Conservation (phyloP, 2,329 filamentous ascomycete species). For the Apiospora kogelbergensis region DNA sequence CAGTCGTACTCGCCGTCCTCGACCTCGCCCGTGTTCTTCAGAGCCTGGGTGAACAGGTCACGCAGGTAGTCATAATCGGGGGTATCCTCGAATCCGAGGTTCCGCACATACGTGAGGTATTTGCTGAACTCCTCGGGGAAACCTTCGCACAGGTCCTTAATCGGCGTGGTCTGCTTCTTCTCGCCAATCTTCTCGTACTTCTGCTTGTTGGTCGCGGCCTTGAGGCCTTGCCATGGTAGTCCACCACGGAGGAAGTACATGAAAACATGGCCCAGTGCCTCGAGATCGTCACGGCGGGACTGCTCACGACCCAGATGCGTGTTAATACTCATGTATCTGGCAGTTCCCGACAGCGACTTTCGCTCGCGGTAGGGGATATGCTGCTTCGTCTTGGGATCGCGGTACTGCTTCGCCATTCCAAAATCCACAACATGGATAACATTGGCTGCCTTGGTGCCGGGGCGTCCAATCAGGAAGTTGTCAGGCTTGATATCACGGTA, state of each 20-base stretch:
- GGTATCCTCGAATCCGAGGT: slow-evolving; percentile 96
- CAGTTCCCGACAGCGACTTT: slow-evolving; percentile 94
- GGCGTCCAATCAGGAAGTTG: slow-evolving; percentile 96
- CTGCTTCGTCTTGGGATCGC: slow-evolving; percentile 98
- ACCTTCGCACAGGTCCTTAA: slow-evolving; percentile 95
- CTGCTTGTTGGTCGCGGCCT: slow-evolving; percentile 81
- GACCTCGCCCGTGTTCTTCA: slow-evolving; percentile 91
- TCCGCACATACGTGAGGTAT: slow-evolving; percentile 95
- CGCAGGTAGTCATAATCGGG: slow-evolving; percentile 98
- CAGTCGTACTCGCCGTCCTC: slow-evolving; percentile 99
- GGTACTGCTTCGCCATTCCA: slow-evolving; percentile 99
- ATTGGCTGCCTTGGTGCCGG: slow-evolving; percentile 90
- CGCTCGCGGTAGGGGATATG: slow-evolving; percentile 97
- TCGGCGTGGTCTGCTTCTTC: slow-evolving; percentile 97
- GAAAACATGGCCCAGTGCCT: slow-evolving; percentile 77
- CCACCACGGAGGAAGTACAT: slow-evolving; percentile 74
- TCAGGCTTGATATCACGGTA: slow-evolving; percentile 99
- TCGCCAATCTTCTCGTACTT: slow-evolving; percentile 99
- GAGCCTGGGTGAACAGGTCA: slow-evolving; percentile 91
- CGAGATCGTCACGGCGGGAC: slow-evolving; percentile 91
- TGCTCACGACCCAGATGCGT: slow-evolving; percentile 96
- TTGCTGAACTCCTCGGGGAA: slow-evolving; percentile 98
- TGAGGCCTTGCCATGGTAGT: slow-evolving; percentile 71
- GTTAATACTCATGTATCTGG: slow-evolving; percentile 99
- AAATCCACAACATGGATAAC: slow-evolving; percentile 99